Conservation (phyloP, 1,139 yeast genomes). For the Pichia sp. region DNA sequence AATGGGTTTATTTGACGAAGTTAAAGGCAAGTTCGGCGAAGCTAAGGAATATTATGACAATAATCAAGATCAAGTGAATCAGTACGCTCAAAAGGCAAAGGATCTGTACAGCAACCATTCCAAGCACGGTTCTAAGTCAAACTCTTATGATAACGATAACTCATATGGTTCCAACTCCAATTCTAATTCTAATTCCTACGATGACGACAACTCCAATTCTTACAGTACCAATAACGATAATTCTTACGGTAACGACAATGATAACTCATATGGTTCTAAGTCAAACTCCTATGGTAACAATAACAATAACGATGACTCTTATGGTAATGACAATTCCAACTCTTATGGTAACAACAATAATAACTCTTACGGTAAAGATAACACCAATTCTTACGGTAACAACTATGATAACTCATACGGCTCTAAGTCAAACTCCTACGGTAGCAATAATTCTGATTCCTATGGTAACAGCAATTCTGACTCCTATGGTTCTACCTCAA, state of each 20-base stretch:
- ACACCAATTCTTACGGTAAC: neutral
- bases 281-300: constrained; percentile 14
- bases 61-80: constrained; percentile 12
- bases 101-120: too few species aligned
- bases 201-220: constrained; percentile 14
- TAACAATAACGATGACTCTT: constrained; percentile 14
- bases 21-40: constrained; percentile 12
- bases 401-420: neutral
- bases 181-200: constrained; percentile 10
- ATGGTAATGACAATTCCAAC: constrained; percentile 17
- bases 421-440: too few species aligned
- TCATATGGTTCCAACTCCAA: constrained; percentile 15
- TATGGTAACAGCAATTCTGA: too few species aligned
- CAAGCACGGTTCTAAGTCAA: constrained; percentile 5
- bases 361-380: constrained; percentile 16
- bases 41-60: constrained; percentile 24
- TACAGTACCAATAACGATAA: constrained; percentile 14
- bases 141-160: neutral
- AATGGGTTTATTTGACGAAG: constrained; percentile 28
- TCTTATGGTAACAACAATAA: constrained; percentile 15
- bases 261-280: constrained; percentile 13
- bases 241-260: constrained; percentile 11
- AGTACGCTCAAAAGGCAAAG: constrained; percentile 18
- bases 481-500: too few species aligned
- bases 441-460: too few species aligned